Base-by-base conservation (phyloP, 2,329 filamentous ascomycete species). In the Zasmidium cellare region DNA sequence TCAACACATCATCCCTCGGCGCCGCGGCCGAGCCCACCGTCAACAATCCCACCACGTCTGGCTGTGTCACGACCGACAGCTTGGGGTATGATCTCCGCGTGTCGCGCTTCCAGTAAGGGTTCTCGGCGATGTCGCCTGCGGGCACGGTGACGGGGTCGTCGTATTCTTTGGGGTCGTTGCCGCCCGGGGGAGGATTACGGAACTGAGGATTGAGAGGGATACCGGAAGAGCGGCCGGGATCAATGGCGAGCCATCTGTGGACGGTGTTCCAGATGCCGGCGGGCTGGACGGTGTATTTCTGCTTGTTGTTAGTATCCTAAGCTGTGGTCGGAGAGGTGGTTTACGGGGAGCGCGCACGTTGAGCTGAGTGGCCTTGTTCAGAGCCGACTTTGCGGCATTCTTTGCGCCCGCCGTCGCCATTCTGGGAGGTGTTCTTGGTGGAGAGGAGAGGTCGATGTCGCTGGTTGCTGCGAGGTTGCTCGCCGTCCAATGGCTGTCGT, bases 261-360 rank as follows among this genome's bases (percentile, higher is more conserved):
- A 99, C 79, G 56, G 80, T 80, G 72, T 93, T 92, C 90, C 91
- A 97, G 76, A 97, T 80, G 44, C 94, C 94, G 41, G 83, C 85
- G 52, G 93, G 94, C 74, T 96, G 90, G 64, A 97, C 81, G 35
- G 92, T 96, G 80, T 99, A 93, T 90, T 97, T 97, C 93, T 99
- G 63, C 58, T 48, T 46, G 23, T 19, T 53, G 44, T 61, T 24
- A 56, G 59, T 54, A 49, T 48, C 38, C 48, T 19, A 18, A 16
- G 19, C 7, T 55, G 18, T 9, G 11, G 14, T 25, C 2, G 3
- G 19, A 46, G 22, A 16, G 47, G 41, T 46, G 19, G 38, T 20
- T 14, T 14, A 35, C 47, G 18, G 20, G 49, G 41, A 20, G 18
- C 9, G 49, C 60, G 54, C 56, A 65, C 63, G 12, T 57, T 57